Conservation (phyloP, 2,329 filamentous ascomycete genomes). For the Fusarium pininemorale region DNA sequence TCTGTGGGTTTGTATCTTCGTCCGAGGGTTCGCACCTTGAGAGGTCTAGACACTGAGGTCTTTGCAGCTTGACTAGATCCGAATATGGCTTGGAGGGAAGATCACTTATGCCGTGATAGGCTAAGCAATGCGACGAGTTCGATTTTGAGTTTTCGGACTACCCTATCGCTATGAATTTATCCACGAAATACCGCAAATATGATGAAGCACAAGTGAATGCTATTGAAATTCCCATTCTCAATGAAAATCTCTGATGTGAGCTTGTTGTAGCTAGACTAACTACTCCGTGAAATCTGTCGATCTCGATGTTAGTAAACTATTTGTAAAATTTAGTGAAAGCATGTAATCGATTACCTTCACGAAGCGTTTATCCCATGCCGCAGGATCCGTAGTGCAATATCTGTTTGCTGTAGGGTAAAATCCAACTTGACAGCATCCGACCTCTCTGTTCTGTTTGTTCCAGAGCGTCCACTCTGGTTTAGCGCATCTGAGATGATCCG, state of each 20-base stretch:
- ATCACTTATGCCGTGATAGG: not conserved
- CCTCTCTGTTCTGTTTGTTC: constrained; percentile 7
- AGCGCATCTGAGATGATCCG: constrained; percentile 9
- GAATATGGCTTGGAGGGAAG: not conserved
- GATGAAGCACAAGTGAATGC: not conserved
- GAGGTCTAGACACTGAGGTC: not conserved
- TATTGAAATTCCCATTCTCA: not conserved
- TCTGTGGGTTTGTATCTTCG: not conserved
- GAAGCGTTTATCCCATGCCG: not conserved
- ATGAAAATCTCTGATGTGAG: not conserved
- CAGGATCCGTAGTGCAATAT: constrained; percentile 2
- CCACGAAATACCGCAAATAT: not conserved
- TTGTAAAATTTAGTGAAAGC: not conserved
- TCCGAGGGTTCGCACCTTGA: not conserved
- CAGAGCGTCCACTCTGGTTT: constrained; percentile 16
- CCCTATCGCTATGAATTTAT: not conserved
- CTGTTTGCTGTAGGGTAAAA: constrained; percentile 7
- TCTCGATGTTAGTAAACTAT: not conserved
- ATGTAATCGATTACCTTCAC: not conserved
- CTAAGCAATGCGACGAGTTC: not conserved
- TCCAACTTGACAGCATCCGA: constrained; percentile 19
- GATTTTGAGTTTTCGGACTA: not conserved
- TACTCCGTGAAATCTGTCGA: not conserved
- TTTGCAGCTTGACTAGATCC: not conserved
- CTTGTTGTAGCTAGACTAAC: not conserved